These are phyloP conservation scores for Pythium angustatum DNA, from an alignment of 352 stramenopile genomes.

Conservation along the genomic window DNA sequence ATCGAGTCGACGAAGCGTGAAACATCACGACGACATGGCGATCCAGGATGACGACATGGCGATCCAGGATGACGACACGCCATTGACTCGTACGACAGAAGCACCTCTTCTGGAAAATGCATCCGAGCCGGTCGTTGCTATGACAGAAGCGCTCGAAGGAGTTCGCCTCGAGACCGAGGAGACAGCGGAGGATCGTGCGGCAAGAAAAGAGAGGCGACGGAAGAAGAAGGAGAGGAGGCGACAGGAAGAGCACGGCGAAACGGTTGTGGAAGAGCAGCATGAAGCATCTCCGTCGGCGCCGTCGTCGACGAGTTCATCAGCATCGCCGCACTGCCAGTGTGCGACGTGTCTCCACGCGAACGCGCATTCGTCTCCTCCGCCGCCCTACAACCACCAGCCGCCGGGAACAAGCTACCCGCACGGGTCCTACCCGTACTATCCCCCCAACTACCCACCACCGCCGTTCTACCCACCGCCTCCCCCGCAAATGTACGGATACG, in stretches of 20 bases:
- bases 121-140: neutral
- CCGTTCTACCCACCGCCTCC: conserved; percentile 12
- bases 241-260: conserved; percentile 30
- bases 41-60: neutral
- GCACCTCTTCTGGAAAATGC: neutral
- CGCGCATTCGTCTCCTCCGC: neutral
- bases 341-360: conserved; percentile 6
- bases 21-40: neutral
- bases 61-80: neutral
- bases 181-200: conserved; percentile 1
- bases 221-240: conserved; percentile 31
- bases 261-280: conserved; percentile 27
- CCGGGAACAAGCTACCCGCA: neutral
- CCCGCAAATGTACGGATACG: conserved; percentile 16
- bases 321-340: conserved; percentile 1
- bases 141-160: neutral
- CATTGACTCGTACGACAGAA: neutral
- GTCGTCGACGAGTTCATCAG: neutral
- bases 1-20: conserved; percentile 2
- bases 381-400: neutral
- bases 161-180: neutral
- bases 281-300: neutral
- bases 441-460: neutral
- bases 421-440: conserved; percentile 9
- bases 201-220: conserved; percentile 11